phyloP scores from a whole-genome alignment of 2,329 filamentous ascomycete species.

The Verticillium nonalfalfae region DNA sequence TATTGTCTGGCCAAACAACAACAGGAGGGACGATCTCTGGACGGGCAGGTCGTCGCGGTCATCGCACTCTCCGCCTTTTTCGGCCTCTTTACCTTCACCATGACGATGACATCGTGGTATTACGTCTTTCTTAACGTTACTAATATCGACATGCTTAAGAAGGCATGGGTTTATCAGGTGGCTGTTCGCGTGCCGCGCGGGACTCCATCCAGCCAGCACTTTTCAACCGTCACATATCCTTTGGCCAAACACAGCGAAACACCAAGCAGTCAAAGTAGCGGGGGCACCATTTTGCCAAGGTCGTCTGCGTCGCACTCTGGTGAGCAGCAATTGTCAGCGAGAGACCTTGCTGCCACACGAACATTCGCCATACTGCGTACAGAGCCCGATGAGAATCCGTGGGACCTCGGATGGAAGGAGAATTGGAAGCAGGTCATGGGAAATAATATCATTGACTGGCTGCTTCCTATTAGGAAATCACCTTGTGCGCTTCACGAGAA shows the following conservation, averaged over 20 bases:
- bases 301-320: neutral
- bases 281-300: neutral
- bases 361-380: constrained; percentile 77
- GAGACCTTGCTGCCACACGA: constrained; percentile 44
- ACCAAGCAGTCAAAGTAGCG: neutral
- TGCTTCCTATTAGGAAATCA: constrained; percentile 68
- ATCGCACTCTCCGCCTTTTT: constrained; percentile 67
- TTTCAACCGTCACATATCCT: constrained; percentile 53
- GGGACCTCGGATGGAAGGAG: constrained; percentile 62
- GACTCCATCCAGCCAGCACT: constrained; percentile 33
- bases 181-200: constrained; percentile 63
- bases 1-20: constrained; percentile 55
- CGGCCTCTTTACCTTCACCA: constrained; percentile 70
- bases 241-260: constrained; percentile 25
- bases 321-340: constrained; percentile 3
- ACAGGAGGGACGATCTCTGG: constrained; percentile 29
- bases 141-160: constrained; percentile 72
- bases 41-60: constrained; percentile 59
- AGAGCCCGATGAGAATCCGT: constrained; percentile 73
- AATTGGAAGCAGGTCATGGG: constrained; percentile 85
- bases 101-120: constrained; percentile 67
- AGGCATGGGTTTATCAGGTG: constrained; percentile 59
- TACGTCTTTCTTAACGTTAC: constrained; percentile 70
- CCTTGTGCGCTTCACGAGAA: constrained; percentile 67
- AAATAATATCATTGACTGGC: constrained; percentile 63